phyloP scores from a whole-genome alignment of 1,284 basidiomycete species.

The Stereum hirsutum region DNA sequence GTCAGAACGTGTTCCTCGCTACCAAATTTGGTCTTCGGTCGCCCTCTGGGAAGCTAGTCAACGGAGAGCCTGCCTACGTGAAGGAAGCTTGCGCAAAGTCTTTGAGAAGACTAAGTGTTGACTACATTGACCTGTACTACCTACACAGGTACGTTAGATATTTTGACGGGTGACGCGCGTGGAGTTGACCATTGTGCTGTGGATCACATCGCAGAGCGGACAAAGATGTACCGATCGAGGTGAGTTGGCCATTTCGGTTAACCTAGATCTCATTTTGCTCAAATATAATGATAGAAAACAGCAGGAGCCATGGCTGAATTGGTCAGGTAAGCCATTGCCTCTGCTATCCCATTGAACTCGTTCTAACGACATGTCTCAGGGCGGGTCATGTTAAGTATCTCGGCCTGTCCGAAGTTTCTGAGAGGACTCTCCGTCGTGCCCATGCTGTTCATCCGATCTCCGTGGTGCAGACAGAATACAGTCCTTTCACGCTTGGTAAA shows the following conservation, averaged over 20 bases:
- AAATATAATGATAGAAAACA: slow-evolving; percentile 24
- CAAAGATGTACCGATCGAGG: slow-evolving; percentile 16
- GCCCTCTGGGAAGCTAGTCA: slow-evolving; percentile 10
- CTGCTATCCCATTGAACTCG: background rate
- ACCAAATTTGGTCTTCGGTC: slow-evolving; percentile 39
- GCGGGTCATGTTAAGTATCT: slow-evolving; percentile 52
- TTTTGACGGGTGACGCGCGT: no score
- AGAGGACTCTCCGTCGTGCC: slow-evolving; percentile 51
- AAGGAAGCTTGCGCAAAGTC: slow-evolving; percentile 25
- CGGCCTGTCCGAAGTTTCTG: slow-evolving; percentile 54
- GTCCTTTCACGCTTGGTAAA: slow-evolving; percentile 49
- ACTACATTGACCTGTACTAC: slow-evolving; percentile 33
- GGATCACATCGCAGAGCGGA: no score
- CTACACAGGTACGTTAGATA: slow-evolving; percentile 7
- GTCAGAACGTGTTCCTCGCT: slow-evolving; percentile 33
- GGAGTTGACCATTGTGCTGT: no score
- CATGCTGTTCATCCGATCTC: slow-evolving; percentile 51
- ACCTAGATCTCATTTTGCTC: background rate
- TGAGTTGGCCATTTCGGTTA: no score
- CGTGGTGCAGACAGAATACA: slow-evolving; percentile 57
- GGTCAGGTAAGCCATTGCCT: slow-evolving; percentile 32
- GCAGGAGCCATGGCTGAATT: slow-evolving; percentile 43
- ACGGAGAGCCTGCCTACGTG: slow-evolving; percentile 26
- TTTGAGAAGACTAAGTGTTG: slow-evolving; percentile 29
- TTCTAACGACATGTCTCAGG: slow-evolving; percentile 16